Percentiles rank a stretch among this genome's conserved stretches.
phyloP scores from a whole-genome alignment of 306 rosid species.

The cucumber (Cucumis sativus) region Cucumber_9930_V3 NC_026655.2:2217501-2218000 shows the following conservation, averaged over 20 bases:
- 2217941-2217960: background rate
- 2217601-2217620: background rate
- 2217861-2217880: background rate
- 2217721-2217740: constrained; percentile 71
- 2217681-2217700: constrained; percentile 25
- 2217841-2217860: background rate
- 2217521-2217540: background rate
- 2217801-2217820: background rate
- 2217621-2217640: background rate
- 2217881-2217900: background rate
- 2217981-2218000: background rate
- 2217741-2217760: constrained; percentile 31
- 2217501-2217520: background rate
- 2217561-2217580: too few relatives aligned
- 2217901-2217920: background rate
- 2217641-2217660: background rate
- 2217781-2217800: background rate
- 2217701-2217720: constrained; percentile 77
- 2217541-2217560: background rate
- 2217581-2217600: too few relatives aligned
- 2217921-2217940: background rate
- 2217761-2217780: background rate
- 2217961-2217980: background rate
- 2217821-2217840: background rate
- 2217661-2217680: background rate